Conservation (phyloP, 345 rosid genomes). For the Gossypium longicalyx region DNA sequence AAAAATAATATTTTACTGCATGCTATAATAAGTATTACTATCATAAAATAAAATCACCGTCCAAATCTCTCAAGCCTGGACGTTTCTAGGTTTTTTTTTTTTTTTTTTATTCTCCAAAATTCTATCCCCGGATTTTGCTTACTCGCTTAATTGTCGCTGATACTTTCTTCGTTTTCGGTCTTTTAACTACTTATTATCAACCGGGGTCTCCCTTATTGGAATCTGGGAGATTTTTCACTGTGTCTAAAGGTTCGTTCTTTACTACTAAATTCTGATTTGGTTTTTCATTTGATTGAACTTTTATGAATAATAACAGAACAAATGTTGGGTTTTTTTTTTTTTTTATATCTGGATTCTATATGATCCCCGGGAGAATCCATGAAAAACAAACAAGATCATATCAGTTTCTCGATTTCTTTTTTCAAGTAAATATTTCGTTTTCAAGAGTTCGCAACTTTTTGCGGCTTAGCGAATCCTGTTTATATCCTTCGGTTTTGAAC, state of each 20-base stretch:
- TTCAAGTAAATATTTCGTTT: neutral
- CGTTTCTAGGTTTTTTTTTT: slow-evolving; percentile 4
- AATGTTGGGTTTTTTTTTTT: neutral
- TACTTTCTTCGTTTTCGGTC: neutral
- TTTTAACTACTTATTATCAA: neutral
- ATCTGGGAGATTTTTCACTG: neutral
- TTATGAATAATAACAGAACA: neutral
- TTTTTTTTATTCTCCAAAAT: neutral
- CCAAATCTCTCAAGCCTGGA: neutral
- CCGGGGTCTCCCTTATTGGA: no score
- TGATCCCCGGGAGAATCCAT: slow-evolving; percentile 12
- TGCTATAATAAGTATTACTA: neutral
- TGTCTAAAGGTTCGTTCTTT: slow-evolving; percentile 8
- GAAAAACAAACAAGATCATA: neutral
- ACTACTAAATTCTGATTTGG: neutral
- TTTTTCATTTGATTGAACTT: neutral
- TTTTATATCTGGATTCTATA: neutral
- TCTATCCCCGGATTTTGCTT: neutral
- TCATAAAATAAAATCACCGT: neutral
- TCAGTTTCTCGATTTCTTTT: neutral
- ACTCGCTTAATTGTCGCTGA: neutral
- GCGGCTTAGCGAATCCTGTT: neutral
- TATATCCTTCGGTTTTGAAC: neutral
- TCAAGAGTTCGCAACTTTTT: neutral
- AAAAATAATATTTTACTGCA: neutral